These are phyloP conservation scores for Lentinula guzmanii DNA, from an alignment of 768 basidiomycete genomes.

Conservation along the genomic window DNA sequence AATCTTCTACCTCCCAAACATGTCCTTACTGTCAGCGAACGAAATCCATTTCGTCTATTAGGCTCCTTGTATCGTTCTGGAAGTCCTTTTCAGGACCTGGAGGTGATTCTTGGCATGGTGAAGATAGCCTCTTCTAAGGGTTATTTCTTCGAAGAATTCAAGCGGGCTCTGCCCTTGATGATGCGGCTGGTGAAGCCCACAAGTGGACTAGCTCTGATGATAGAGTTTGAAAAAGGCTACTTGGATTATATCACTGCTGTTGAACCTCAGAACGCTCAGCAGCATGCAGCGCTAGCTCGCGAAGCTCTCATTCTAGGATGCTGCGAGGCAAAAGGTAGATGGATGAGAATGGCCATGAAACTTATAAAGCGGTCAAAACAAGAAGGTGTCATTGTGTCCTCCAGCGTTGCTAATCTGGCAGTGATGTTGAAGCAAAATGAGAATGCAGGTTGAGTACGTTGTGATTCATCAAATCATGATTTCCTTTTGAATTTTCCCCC, in stretches of 20 bases:
- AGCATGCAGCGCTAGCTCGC: not conserved
- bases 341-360: not conserved
- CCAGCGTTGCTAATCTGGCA: not conserved
- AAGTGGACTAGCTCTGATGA: not conserved
- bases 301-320: not conserved
- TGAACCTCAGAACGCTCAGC: not conserved
- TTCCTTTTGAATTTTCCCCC: not conserved
- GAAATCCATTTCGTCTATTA: not conserved
- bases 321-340: not conserved
- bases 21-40: not conserved
- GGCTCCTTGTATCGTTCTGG: not conserved
- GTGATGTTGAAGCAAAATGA: not conserved
- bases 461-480: not conserved
- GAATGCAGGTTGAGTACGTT: not conserved
- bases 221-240: conserved; percentile 1
- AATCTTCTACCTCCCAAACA: not conserved
- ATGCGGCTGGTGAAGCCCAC: not conserved
- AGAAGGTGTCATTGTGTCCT: not conserved
- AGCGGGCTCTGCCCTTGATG: not conserved
- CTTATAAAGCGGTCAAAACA: not conserved
- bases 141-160: not conserved
- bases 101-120: not conserved
- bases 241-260: not conserved
- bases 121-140: conserved; percentile 6
- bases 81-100: not conserved